Evolutionary conservation across 257 asterid genomes (phyloP), one percentile per base, ranked within the genome.

Genomic region (Solanum neorickii): DNA sequence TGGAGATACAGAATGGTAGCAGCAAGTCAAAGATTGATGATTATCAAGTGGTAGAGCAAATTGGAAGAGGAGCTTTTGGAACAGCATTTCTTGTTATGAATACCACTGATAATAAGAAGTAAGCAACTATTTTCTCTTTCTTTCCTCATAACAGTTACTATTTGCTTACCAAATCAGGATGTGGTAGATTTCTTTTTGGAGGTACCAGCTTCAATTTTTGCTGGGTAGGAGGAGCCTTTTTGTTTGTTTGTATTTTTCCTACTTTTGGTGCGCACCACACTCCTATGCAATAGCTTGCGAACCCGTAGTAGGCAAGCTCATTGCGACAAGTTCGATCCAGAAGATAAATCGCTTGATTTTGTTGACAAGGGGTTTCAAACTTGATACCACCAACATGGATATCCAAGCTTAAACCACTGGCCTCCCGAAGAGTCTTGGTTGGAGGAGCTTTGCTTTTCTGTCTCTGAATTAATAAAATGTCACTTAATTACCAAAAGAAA

Each of bases 41-140:
- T 49, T 97, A 94, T 92, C 94, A 95, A 90, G 93, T 93, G 3
- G 70, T 94, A 23, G 97, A 95, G 91, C 98, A 95, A 93, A 94
- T 97, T 93, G 99, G 99, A 8, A 94, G 95, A 85, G 97, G 99
- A 85, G 91, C 97, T 91, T 94, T 92, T 88, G 98, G 96, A 56
- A 92, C 98, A 25, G 89, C 98, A 42, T 95, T 93, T 92, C 95
- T 95, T 75, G 98, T 94, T 88, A 93, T 94, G 84, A 95, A 97
- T 88, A 94, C 88, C 89, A 87, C 86, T 76, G 98, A 94, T 89
- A 91, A 93, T 29, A 94, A 88, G 77, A 96, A 88, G 99, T 97
- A 90, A 87, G 98, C 94, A 90, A 90, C 92, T 85, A 35, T 83
- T 82, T 90, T 29, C 31, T 12, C 73, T 20, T 37, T n/a, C 4